Percentiles rank a stretch among this genome's conserved stretches.
phyloP scores from a whole-genome alignment of 805 yeast species.

The Ogataea philodendri region DNA sequence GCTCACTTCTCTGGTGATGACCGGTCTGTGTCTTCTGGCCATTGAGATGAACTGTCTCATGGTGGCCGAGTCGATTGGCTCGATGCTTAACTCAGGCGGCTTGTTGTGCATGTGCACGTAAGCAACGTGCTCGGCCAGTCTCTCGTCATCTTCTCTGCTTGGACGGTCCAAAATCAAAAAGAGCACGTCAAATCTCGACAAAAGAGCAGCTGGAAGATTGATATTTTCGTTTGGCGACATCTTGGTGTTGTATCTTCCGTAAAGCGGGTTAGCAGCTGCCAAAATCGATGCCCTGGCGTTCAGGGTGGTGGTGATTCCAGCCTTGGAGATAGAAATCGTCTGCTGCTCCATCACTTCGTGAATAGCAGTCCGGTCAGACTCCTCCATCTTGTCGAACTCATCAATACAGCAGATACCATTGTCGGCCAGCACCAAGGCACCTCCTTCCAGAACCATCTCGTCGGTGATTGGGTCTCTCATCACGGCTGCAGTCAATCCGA shows the following conservation, averaged over 20 bases:
- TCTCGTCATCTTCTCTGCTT: slow-evolving; percentile 71
- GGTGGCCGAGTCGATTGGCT: slow-evolving; percentile 73
- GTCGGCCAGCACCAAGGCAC: slow-evolving; percentile 95
- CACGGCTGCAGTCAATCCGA: slow-evolving; percentile 97
- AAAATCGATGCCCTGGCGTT: slow-evolving; percentile 93
- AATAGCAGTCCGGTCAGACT: slow-evolving; percentile 92
- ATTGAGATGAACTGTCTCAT: slow-evolving; percentile 85
- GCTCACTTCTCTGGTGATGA: slow-evolving; percentile 77
- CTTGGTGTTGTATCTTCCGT: slow-evolving; percentile 89
- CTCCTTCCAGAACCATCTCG: slow-evolving; percentile 97
- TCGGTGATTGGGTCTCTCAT: slow-evolving; percentile 99
- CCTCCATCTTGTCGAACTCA: slow-evolving; percentile 99
- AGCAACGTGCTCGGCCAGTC: slow-evolving; percentile 90
- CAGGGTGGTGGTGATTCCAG: slow-evolving; percentile 93
- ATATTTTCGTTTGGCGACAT: slow-evolving; percentile 93
- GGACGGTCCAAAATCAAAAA: slow-evolving; percentile 87
- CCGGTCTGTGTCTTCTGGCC: slow-evolving; percentile 84
- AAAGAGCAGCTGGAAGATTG: slow-evolving; percentile 91
- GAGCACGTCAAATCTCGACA: slow-evolving; percentile 91
- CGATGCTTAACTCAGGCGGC: slow-evolving; percentile 76
- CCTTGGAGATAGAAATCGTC: slow-evolving; percentile 94
- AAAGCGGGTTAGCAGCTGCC: slow-evolving; percentile 98
- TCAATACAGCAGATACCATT: slow-evolving; percentile 98
- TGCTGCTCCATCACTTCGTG: slow-evolving; percentile 99
- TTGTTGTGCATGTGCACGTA: slow-evolving; percentile 90